Percentiles rank a stretch among this genome's conserved stretches.
Evolutionary conservation across 768 basidiomycete species (phyloP).

Genomic region (Symmetrospora coprosmae): DNA sequence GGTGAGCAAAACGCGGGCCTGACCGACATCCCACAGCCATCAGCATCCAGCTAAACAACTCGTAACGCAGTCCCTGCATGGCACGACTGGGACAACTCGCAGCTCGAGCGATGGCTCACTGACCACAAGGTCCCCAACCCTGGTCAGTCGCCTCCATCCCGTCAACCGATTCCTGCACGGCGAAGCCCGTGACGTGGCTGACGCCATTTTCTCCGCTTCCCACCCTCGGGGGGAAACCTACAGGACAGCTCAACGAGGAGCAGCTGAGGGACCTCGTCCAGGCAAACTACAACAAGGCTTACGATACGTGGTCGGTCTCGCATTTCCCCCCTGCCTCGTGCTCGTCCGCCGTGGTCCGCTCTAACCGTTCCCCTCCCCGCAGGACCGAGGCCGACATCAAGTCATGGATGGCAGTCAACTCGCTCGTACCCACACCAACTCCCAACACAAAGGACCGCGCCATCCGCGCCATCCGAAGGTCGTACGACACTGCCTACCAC

Average conservation of each 20-base stretch:
- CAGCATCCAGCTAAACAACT: not conserved
- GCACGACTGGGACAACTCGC: conserved; percentile 48
- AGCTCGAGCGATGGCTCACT: conserved; percentile 57
- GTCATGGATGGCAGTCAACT: conserved; percentile 34
- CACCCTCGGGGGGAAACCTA: too few species aligned
- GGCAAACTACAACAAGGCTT: conserved; percentile 36
- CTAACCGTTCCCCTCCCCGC: not conserved
- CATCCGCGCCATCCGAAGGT: conserved; percentile 14
- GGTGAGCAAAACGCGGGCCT: not conserved
- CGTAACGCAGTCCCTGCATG: conserved; percentile 12
- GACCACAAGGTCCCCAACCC: conserved; percentile 41
- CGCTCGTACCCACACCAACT: conserved; percentile 35
- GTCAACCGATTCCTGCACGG: not conserved
- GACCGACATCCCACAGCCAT: not conserved
- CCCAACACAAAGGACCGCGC: conserved; percentile 15
- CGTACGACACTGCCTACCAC: conserved; percentile 35
- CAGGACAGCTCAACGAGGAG: conserved; percentile 35
- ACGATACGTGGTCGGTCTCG: conserved; percentile 32
- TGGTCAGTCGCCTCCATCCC: not conserved
- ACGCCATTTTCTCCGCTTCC: too few species aligned
- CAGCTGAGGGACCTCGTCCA: conserved; percentile 41
- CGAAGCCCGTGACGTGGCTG: not conserved
- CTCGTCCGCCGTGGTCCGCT: too few species aligned
- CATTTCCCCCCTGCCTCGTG: too few species aligned
- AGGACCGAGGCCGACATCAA: conserved; percentile 16